phyloP scores from a whole-genome alignment of 2,329 filamentous ascomycete species.

The Ophiostoma sp. region DNA sequence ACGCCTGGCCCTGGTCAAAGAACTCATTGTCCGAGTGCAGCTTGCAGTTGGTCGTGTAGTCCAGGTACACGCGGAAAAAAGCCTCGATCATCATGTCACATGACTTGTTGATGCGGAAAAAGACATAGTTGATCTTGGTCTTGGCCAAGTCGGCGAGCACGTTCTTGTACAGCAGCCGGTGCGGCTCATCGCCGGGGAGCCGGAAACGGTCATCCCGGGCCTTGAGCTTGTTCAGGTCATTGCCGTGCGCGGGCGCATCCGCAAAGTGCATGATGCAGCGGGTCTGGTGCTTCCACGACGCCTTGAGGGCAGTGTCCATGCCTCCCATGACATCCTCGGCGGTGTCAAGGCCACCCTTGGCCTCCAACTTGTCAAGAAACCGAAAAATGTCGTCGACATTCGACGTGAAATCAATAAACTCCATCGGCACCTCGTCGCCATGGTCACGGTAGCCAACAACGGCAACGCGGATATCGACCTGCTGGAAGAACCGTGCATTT shows the following conservation, averaged over 20 bases:
- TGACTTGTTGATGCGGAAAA: slow-evolving; percentile 31
- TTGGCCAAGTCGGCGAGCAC: slow-evolving; percentile 30
- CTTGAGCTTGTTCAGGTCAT: slow-evolving; percentile 27
- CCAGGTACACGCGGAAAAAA: slow-evolving; percentile 31
- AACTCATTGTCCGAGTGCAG: slow-evolving; percentile 30
- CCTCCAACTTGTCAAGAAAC: slow-evolving; percentile 30
- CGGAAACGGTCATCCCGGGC: slow-evolving; percentile 28
- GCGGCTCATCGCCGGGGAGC: slow-evolving; percentile 32
- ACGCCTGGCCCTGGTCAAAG: background rate
- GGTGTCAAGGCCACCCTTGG: slow-evolving; percentile 32
- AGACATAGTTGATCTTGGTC: slow-evolving; percentile 33
- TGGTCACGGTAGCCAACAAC: slow-evolving; percentile 39
- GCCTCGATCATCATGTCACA: slow-evolving; percentile 33
- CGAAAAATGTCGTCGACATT: slow-evolving; percentile 26
- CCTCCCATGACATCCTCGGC: slow-evolving; percentile 38
- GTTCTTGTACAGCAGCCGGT: slow-evolving; percentile 29
- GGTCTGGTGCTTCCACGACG: slow-evolving; percentile 35
- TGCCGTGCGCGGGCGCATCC: slow-evolving; percentile 34
- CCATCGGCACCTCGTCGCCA: slow-evolving; percentile 28
- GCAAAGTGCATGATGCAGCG: slow-evolving; percentile 35
- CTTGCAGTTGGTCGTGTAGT: slow-evolving; percentile 26
- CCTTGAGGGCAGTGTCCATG: slow-evolving; percentile 32
- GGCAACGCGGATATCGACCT: slow-evolving; percentile 35
- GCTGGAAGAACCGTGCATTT: slow-evolving; percentile 32
- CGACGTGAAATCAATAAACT: slow-evolving; percentile 35